Evolutionary conservation across 2,329 filamentous ascomycete species (phyloP), one percentile per base, ranked within the genome.

Genomic region (Botryotinia convoluta): DNA sequence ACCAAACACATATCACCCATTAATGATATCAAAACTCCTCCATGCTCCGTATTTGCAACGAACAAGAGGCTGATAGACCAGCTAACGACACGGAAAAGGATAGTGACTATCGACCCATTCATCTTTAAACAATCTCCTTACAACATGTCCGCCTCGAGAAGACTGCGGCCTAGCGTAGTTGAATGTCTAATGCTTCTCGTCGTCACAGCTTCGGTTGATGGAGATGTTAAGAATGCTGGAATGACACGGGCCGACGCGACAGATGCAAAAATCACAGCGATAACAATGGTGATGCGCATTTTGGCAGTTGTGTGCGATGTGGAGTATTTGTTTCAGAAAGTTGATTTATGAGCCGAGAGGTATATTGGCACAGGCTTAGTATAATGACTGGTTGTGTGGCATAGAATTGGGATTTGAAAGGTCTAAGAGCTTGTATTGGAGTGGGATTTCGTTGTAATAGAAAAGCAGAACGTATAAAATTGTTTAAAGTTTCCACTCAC

Each of bases 221-320:
- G 51, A 9, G 37, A n/a, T 6, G 37, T 45, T 18, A 72, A 67
- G 75, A 68, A 76, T 42, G 72, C 60, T 9, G 75, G 74, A 69
- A 75, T 74, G 26, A 76, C 73, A 22, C 73, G 72, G 22, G 74
- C 75, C 4, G 59, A 70, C 3, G 63, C 67, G 9, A 61, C 59
- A 44, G 32, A 69, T 54, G 67, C 65, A 35, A 74, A 68, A 12
- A 76, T 65, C 29, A 75, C 12, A 1, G 71, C 14, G 29, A 74
- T 26, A 18, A 75, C 3, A 29, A 44, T 22, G 37, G 74, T 42
- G 48, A 72, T 32, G 39, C 63, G 75, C 74, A 76, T 76, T n/a
- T 29, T 74, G 42, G 6, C 10, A 45, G 12, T 48, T 51, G 16
- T 37, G 39, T 20, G 10, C 22, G 42, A 18, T 57, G 39, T 37